phyloP scores from a whole-genome alignment of 345 rosid genomes.

The Viola odorata region DNA sequence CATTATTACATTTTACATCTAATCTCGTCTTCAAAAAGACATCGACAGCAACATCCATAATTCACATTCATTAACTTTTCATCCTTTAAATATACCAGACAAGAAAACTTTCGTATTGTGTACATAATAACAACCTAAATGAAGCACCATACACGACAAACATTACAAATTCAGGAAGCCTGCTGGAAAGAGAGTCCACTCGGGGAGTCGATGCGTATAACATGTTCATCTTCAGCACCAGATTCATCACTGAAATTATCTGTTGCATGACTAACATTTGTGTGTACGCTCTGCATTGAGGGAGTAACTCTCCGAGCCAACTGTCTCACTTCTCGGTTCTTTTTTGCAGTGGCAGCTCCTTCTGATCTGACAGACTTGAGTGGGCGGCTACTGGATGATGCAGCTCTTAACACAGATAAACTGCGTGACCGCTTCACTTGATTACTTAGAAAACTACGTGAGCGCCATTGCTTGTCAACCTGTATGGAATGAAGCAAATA shows the following conservation, averaged over 20 bases:
- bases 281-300: slow-evolving; percentile 11
- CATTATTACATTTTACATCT: too few species aligned
- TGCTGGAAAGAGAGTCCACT: slow-evolving; percentile 57
- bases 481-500: slow-evolving; percentile 14
- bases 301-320: slow-evolving; percentile 4
- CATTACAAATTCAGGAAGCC: slow-evolving; percentile 22
- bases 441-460: slow-evolving; percentile 33
- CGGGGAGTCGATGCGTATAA: slow-evolving; percentile 74
- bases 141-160: too few species aligned
- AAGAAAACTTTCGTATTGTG: too few species aligned
- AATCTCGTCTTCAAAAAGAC: too few species aligned
- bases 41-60: too few species aligned
- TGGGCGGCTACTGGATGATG: slow-evolving; percentile 19
- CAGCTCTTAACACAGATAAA: slow-evolving; percentile 31
- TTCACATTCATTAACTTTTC: too few species aligned
- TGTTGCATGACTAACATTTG: slow-evolving; percentile 1
- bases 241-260: slow-evolving; percentile 62
- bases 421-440: slow-evolving; percentile 36
- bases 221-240: slow-evolving; percentile 45
- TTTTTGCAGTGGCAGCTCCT: slow-evolving; percentile 34
- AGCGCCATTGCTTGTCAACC: slow-evolving; percentile 42
- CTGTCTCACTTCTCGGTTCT: slow-evolving; percentile 27
- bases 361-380: slow-evolving; percentile 51
- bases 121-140: too few species aligned
- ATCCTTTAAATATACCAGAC: too few species aligned